Percentiles rank a stretch among this genome's conserved stretches.
Evolutionary conservation across 1,284 basidiomycete genomes (phyloP).

Genomic region (Ceratorhiza oryzae-sativae): DNA sequence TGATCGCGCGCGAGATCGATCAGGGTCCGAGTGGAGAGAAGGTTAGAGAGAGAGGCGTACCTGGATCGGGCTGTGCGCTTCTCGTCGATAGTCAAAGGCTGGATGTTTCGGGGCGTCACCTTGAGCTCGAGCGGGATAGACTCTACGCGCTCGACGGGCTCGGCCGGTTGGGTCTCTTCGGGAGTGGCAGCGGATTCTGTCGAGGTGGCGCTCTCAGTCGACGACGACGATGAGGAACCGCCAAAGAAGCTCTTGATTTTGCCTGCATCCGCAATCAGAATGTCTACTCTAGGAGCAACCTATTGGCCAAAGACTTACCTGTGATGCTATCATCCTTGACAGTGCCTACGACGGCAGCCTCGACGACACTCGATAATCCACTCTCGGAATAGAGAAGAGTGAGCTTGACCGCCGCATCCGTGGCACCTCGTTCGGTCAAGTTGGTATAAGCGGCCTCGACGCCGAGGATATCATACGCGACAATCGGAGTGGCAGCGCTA

Average conservation of each 20-base stretch:
- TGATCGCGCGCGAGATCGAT: background rate
- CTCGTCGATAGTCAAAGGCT: conserved; percentile 74
- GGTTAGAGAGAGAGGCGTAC: too few relatives aligned
- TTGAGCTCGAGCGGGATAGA: conserved; percentile 69
- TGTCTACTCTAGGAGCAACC: too few relatives aligned
- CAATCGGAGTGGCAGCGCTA: background rate
- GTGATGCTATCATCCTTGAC: conserved; percentile 78
- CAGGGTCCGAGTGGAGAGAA: too few relatives aligned
- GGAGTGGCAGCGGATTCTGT: conserved; percentile 42
- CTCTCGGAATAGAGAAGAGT: conserved; percentile 83
- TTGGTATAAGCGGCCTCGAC: conserved; percentile 75
- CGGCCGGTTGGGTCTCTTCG: conserved; percentile 49
- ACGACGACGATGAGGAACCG: conserved; percentile 49
- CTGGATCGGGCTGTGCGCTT: conserved; percentile 73
- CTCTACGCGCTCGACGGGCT: conserved; percentile 26
- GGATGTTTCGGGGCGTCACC: conserved; percentile 66
- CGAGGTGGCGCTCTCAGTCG: conserved; percentile 49
- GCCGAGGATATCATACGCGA: conserved; percentile 69
- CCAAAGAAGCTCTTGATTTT: conserved; percentile 88
- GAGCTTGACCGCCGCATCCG: conserved; percentile 74
- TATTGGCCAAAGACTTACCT: conserved; percentile 54
- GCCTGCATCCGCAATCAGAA: conserved; percentile 53
- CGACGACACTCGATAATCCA: conserved; percentile 79
- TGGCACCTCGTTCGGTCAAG: conserved; percentile 73
- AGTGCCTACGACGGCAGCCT: conserved; percentile 76